Evolutionary conservation across 2,329 filamentous ascomycete genomes (phyloP).

Genomic region (Colletotrichum lini): DNA sequence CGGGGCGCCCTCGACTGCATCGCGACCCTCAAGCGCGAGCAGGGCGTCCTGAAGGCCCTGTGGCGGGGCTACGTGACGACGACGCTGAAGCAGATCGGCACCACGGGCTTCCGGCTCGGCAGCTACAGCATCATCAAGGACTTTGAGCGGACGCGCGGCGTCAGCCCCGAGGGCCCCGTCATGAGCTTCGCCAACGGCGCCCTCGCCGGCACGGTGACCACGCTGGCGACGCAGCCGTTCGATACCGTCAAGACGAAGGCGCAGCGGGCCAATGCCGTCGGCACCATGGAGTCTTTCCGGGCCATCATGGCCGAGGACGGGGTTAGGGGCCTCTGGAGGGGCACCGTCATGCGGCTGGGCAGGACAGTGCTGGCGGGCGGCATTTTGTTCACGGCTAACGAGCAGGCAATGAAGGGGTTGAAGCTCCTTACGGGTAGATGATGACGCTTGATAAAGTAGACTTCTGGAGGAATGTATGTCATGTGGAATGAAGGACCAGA

Average conservation of each 20-base stretch:
- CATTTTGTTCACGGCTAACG: conserved; percentile 33
- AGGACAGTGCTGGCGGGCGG: conserved; percentile 29
- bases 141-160: conserved; percentile 19
- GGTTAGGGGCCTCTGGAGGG: conserved; percentile 28
- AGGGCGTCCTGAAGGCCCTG: conserved; percentile 11
- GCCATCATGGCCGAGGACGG: conserved; percentile 29
- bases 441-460: not conserved
- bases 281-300: conserved; percentile 26
- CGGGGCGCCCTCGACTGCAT: conserved; percentile 13
- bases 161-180: conserved; percentile 10
- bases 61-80: conserved; percentile 33
- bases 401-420: conserved; percentile 26
- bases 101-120: conserved; percentile 31
- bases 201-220: conserved; percentile 28
- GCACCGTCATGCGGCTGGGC: conserved; percentile 28
- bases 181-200: conserved; percentile 36
- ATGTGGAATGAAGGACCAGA: not conserved
- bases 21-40: conserved; percentile 16
- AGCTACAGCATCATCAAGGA: conserved; percentile 38
- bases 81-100: conserved; percentile 30
- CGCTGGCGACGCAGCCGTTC: conserved; percentile 31
- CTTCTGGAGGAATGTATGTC: too few relatives aligned
- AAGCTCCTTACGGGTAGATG: conserved; percentile 5
- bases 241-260: conserved; percentile 35
- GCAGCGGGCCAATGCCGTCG: conserved; percentile 28